Evolutionary conservation across 768 basidiomycete genomes (phyloP), one percentile per base, ranked within the genome.

Genomic region (Mrakia frigida): DNA sequence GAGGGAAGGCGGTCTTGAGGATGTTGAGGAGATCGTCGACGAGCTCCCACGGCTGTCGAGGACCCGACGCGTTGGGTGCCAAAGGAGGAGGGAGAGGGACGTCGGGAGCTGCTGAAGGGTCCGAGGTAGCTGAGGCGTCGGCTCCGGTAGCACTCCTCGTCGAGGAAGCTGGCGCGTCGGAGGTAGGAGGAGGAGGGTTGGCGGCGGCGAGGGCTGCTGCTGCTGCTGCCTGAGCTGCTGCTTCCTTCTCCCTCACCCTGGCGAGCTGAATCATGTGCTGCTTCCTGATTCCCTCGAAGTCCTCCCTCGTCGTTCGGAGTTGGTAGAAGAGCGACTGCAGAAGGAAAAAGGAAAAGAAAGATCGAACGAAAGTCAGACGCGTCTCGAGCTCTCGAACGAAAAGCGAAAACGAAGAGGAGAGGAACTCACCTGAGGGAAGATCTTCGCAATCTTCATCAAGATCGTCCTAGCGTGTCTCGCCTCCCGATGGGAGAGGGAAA

Each of bases 1-100:
- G 87, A 0, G 97, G 97, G 86, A 95, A 97, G 0, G 93, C 90
- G 0, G 96, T 97, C 85, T 99, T 98, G 80, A 98, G 86, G 52
- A 93, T 90, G 81, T 94, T 91, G 59, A 94, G 88, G 75, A 98
- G 89, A 81, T 98, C 97, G 31, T 99, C 97, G 10, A 97, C 89
- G 80, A 91, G 87, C 73, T 98, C 96, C 88, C 89, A 92, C 37
- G 92, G 89, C 80, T 92, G 91, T 78, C 82, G 82, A 6, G 76
- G 78, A 46, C 63, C 52, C 52, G 69, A 28, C 4, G 31, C 70
- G 21, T 23, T 46, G 39, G 56, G 46, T 31, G 41, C n/a, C n/a
- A n/a, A 37, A 39, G 75, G 14, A 3, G 23, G 70, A 68, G 31
- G 78, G 37, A 13, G 18, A n/a, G 31, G 28, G n/a, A 6, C 65